Conservation (phyloP, 495 filamentous ascomycete species). For the Durotheca rogersii region DNA sequence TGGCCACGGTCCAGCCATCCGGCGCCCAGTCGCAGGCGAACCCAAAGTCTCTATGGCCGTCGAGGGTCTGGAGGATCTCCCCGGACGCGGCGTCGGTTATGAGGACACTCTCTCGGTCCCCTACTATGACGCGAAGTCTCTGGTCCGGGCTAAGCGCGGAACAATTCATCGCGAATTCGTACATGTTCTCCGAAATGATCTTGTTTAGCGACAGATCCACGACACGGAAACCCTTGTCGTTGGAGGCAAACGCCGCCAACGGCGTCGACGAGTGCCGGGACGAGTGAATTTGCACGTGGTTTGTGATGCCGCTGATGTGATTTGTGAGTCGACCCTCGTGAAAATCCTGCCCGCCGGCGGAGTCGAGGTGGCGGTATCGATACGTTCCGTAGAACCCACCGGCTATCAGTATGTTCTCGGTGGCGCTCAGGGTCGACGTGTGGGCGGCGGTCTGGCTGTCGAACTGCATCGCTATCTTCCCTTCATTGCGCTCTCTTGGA, state of each 20-base stretch:
- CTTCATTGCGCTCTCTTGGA: too few species aligned
- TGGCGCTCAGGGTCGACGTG: constrained; percentile 72
- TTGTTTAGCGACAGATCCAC: constrained; percentile 70
- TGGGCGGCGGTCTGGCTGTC: constrained; percentile 49
- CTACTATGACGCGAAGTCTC: constrained; percentile 76
- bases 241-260: constrained; percentile 76
- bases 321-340: constrained; percentile 67
- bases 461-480: constrained; percentile 65
- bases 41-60: constrained; percentile 75
- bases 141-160: constrained; percentile 75
- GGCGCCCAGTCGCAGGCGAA: constrained; percentile 93
- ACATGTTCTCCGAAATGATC: constrained; percentile 61
- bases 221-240: constrained; percentile 74
- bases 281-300: constrained; percentile 73
- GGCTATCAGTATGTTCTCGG: constrained; percentile 67
- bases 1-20: constrained; percentile 84
- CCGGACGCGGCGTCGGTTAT: constrained; percentile 53
- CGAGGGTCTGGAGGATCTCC: constrained; percentile 53
- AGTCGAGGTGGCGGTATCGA: constrained; percentile 59
- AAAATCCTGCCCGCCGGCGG: constrained; percentile 43
- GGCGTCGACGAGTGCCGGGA: constrained; percentile 62
- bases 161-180: constrained; percentile 77
- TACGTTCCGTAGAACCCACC: constrained; percentile 86
- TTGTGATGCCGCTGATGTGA: constrained; percentile 75
- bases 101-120: constrained; percentile 48